Base-by-base conservation (phyloP, 176 grass and related monocot genomes). In the Paspalum vaginatum region DNA sequence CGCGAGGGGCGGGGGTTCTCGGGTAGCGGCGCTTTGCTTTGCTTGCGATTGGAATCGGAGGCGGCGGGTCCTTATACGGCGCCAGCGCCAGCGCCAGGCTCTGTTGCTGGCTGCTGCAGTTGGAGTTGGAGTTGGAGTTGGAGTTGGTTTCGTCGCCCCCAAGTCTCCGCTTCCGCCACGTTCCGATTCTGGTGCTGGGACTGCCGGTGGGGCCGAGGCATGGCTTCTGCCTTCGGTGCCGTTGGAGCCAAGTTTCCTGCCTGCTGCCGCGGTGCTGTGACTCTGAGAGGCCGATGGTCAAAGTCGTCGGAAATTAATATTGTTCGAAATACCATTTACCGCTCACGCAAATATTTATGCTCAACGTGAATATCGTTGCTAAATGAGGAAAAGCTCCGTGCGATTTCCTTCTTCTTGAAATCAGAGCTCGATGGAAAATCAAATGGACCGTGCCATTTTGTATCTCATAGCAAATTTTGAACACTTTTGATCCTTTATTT, bases 211-310 rank as follows among this genome's bases (percentile, higher is more conserved):
- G 6, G 4, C 22, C 8, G 13, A 1, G 51, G 16, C 51, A 6
- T 1, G 12, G 52, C 17, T 3, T 55, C 3, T 12, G 15, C 17
- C 4, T 0, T 8, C 9, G 7, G 32, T 57, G 22, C 54, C 60
- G 76, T 86, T 66, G 76, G 68, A 49, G 41, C 76, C 84, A 86
- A 66, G 76, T 42, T 74, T 86, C 62, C 51, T 39, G 26, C 27
- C 32, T 32, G 32, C 32, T 32, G 32, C 32, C 32, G 32, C 32
- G 3, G 32, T 32, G 32, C 3, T 32, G 32, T 32, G 32, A 32
- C 3, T 32, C n/a, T n/a, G n/a, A n/a, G 32, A 32, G 32, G 32
- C 32, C 32, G 32, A 32, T 32, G 32, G 32, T 32, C 32, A 32
- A 32, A 32, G 32, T 32, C 3, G 32, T 32, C 3, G 3, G 32